A percentile compares a stretch with the other conserved stretches of the same genome.
phyloP scores from a whole-genome alignment of 148 eudicot species.

The Pharnaceum exiguum region DNA sequence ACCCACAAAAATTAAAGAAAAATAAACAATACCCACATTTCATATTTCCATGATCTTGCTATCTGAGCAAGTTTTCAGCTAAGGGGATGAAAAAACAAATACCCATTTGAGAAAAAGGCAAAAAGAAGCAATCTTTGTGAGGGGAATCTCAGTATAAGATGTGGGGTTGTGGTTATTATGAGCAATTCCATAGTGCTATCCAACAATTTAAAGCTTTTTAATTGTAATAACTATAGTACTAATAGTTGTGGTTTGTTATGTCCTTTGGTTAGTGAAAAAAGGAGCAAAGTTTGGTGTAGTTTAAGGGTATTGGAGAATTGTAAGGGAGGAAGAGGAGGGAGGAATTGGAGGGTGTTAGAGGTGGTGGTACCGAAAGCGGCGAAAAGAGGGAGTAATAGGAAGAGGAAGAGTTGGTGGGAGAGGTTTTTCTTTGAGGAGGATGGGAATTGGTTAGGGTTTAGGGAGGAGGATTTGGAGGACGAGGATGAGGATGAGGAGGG shows the following conservation, averaged over 20 bases:
- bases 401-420: constrained; percentile 81
- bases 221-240: constrained; percentile 14
- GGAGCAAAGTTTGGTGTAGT: constrained; percentile 3
- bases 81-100: too few relatives aligned
- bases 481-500: constrained; percentile 25
- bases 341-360: constrained; percentile 25
- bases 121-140: neutral
- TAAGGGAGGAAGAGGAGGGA: too few relatives aligned
- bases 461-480: constrained; percentile 65
- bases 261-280: constrained; percentile 10
- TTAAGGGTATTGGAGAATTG: constrained; percentile 19
- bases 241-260: constrained; percentile 11
- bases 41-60: too few relatives aligned
- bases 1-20: too few relatives aligned
- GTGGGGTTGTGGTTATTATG: constrained; percentile 62
- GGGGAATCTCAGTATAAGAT: constrained; percentile 32
- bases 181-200: constrained; percentile 53
- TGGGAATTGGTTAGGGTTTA: constrained; percentile 83
- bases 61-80: too few relatives aligned
- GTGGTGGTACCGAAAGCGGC: constrained; percentile 49
- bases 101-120: neutral
- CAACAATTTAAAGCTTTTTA: constrained; percentile 25
- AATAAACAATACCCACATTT: too few relatives aligned
- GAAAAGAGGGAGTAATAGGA: constrained; percentile 25
- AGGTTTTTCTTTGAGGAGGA: constrained; percentile 75